These are phyloP conservation scores for Xylaria cubensis DNA, from an alignment of 495 filamentous ascomycete genomes.

Conservation along the genomic window DNA sequence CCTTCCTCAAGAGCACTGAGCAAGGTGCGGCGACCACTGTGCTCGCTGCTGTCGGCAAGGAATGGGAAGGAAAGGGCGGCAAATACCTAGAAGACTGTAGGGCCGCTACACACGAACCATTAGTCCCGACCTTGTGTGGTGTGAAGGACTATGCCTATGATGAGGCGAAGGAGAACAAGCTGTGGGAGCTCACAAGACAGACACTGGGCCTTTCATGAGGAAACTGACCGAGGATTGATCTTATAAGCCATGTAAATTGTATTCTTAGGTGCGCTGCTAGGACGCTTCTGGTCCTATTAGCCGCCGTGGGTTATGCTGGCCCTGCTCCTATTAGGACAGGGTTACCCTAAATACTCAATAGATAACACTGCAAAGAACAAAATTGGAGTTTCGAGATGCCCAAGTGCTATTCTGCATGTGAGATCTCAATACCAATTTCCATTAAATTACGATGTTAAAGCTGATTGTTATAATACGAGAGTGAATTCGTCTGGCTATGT, in stretches of 20 bases:
- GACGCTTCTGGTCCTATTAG: background rate
- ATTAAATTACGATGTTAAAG: background rate
- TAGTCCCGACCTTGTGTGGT: background rate
- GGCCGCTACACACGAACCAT: slow-evolving; percentile 27
- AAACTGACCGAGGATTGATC: background rate
- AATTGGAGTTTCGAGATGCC: background rate
- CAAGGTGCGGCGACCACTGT: slow-evolving; percentile 59
- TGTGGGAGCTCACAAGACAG: slow-evolving; percentile 28
- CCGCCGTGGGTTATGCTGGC: background rate
- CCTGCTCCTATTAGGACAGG: background rate
- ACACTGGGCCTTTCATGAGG: slow-evolving; percentile 12
- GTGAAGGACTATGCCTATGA: slow-evolving; percentile 25
- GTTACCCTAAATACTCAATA: background rate
- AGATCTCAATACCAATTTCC: background rate
- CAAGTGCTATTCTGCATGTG: background rate
- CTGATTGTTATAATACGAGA: background rate
- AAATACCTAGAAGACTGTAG: slow-evolving; percentile 48
- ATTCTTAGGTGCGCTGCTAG: background rate
- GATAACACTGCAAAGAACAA: background rate
- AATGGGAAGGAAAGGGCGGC: slow-evolving; percentile 45
- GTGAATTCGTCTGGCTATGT: background rate
- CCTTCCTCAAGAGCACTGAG: slow-evolving; percentile 44
- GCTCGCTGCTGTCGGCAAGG: slow-evolving; percentile 48
- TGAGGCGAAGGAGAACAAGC: slow-evolving; percentile 25
- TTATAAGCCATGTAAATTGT: background rate